These are phyloP conservation scores for Verbena officinalis DNA, from an alignment of 257 asterid genomes.

Conservation along the genomic window DNA sequence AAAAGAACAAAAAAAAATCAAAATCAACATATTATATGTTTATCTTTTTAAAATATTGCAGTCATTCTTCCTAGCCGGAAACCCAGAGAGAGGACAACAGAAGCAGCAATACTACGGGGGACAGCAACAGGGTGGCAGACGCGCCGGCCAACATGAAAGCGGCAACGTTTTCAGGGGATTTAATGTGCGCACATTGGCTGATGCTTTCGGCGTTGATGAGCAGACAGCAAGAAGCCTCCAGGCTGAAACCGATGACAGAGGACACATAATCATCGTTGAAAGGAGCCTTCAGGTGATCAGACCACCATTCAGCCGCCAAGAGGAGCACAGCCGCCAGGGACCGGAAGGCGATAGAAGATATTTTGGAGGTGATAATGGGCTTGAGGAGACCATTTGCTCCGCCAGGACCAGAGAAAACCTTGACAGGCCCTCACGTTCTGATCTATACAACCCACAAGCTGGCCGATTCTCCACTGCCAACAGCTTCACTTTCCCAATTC, in stretches of 20 bases:
- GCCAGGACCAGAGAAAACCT: slow-evolving; percentile 40
- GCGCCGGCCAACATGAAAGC: slow-evolving; percentile 9
- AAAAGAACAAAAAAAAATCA: neutral
- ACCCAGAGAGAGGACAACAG: slow-evolving; percentile 28
- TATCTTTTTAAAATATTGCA: slow-evolving; percentile 16
- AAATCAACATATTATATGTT: neutral
- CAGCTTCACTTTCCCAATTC: slow-evolving; percentile 51
- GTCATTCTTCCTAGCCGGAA: slow-evolving; percentile 62
- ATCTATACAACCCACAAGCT: slow-evolving; percentile 53
- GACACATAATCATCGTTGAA: slow-evolving; percentile 33
- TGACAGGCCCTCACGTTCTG: slow-evolving; percentile 48
- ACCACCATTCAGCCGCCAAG: slow-evolving; percentile 34
- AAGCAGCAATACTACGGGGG: slow-evolving; percentile 21
- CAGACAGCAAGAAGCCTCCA: slow-evolving; percentile 39
- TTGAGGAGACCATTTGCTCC: slow-evolving; percentile 62
- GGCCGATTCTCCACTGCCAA: slow-evolving; percentile 51
- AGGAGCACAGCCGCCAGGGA: slow-evolving; percentile 20
- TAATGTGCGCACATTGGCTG: slow-evolving; percentile 15
- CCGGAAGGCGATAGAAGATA: slow-evolving; percentile 8
- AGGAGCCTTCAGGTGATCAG: slow-evolving; percentile 41
- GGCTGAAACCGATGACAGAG: slow-evolving; percentile 39
- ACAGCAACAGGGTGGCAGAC: slow-evolving; percentile 9
- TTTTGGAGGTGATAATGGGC: slow-evolving; percentile 38
- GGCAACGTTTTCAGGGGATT: slow-evolving; percentile 44
- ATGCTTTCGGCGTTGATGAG: slow-evolving; percentile 32